phyloP scores from a whole-genome alignment of 129 eudicot genomes.

The Saposhnikovia divaricata region DNA sequence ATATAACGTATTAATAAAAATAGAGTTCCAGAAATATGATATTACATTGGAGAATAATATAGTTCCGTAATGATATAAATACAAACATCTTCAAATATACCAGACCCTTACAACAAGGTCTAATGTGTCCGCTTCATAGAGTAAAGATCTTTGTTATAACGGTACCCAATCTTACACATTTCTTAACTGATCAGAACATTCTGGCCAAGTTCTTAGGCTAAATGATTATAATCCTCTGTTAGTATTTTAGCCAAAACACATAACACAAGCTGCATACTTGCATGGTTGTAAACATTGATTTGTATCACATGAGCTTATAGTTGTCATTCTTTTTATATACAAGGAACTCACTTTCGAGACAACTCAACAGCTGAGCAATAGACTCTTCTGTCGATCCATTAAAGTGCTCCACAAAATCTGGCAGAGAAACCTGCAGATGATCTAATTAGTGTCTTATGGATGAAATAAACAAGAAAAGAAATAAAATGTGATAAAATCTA shows the following conservation, averaged over 20 bases:
- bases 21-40: too few species aligned
- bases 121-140: too few species aligned
- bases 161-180: too few species aligned
- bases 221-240: not conserved
- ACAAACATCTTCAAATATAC: too few species aligned
- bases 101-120: too few species aligned
- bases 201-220: not conserved
- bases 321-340: conserved; percentile 55
- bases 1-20: too few species aligned
- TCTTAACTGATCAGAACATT: too few species aligned
- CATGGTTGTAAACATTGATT: not conserved
- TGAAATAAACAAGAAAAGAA: not conserved
- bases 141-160: too few species aligned
- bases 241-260: not conserved
- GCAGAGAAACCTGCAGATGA: conserved; percentile 49
- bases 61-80: too few species aligned
- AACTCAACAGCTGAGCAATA: conserved; percentile 34
- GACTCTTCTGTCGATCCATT: conserved; percentile 43
- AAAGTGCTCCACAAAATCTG: conserved; percentile 53
- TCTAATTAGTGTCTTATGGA: not conserved
- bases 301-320: conserved; percentile 42
- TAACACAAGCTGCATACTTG: not conserved
- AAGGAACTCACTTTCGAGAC: conserved; percentile 66
- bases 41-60: too few species aligned
- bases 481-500: not conserved